These are phyloP conservation scores for Kuraishia capsulata DNA, from an alignment of 805 yeast genomes.

Conservation along the genomic window DNA sequence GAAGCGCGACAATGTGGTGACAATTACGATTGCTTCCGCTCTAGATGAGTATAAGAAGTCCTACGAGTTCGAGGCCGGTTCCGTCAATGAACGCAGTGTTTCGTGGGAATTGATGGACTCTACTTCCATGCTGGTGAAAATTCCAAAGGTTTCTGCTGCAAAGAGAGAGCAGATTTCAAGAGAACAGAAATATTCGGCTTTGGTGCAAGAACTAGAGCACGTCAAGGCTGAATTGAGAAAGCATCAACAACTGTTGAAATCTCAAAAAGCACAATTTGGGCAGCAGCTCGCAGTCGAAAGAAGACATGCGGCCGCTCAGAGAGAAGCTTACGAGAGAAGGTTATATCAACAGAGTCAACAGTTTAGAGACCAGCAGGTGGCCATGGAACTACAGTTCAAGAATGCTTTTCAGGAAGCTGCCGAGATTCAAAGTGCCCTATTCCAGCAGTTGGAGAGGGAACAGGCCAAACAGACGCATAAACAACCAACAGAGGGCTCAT, in stretches of 20 bases:
- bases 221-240: background rate
- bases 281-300: background rate
- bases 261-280: background rate
- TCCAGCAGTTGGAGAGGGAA: background rate
- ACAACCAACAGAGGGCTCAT: background rate
- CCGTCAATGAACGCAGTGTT: slow-evolving; percentile 1
- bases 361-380: background rate
- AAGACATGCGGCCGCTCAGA: background rate
- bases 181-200: no score
- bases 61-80: slow-evolving; percentile 2
- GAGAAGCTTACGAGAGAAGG: background rate
- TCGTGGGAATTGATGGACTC: background rate
- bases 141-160: background rate
- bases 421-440: background rate
- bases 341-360: no score
- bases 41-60: slow-evolving; percentile 1
- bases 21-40: slow-evolving; percentile 2
- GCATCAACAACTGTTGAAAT: background rate
- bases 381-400: background rate
- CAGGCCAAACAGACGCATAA: background rate
- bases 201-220: background rate
- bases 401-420: background rate
- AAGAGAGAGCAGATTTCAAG: no score
- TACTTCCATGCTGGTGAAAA: background rate
- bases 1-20: slow-evolving; percentile 1